phyloP scores from a whole-genome alignment of 495 filamentous ascomycete species.

The Podospora comata region DNA sequence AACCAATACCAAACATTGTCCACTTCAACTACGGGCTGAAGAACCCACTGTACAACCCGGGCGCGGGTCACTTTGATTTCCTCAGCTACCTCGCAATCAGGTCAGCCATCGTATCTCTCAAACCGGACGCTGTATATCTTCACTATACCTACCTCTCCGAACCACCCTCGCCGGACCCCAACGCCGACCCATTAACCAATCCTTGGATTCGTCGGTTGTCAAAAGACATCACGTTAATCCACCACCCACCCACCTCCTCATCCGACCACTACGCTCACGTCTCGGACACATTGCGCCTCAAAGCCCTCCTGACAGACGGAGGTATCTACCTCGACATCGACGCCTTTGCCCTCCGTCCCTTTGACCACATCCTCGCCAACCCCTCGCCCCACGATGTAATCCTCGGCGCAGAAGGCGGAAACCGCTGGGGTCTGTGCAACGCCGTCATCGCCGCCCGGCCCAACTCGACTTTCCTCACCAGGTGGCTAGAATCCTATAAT shows the following conservation, averaged over 20 bases:
- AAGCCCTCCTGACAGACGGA: conserved; percentile 40
- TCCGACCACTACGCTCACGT: conserved; percentile 43
- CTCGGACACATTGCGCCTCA: conserved; percentile 45
- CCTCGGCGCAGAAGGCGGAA: conserved; percentile 46
- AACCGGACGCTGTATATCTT: conserved; percentile 41
- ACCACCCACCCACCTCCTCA: conserved; percentile 38
- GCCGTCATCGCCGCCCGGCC: conserved; percentile 45
- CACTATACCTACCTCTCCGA: conserved; percentile 46
- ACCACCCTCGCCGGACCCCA: conserved; percentile 36
- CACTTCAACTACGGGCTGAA: conserved; percentile 47
- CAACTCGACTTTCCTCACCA: conserved; percentile 39
- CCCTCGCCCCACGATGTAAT: conserved; percentile 50
- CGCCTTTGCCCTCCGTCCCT: conserved; percentile 42
- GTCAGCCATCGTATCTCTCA: conserved; percentile 42
- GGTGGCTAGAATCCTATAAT: conserved; percentile 44
- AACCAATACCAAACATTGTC: conserved; percentile 47
- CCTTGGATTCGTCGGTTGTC: conserved; percentile 41
- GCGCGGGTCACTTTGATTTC: conserved; percentile 43
- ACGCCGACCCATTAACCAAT: conserved; percentile 39
- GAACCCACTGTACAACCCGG: conserved; percentile 37
- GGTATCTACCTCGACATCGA: conserved; percentile 49
- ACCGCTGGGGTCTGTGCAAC: conserved; percentile 47
- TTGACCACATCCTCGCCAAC: conserved; percentile 30
- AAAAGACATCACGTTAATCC: conserved; percentile 41
- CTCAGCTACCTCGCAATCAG: conserved; percentile 46